These are phyloP conservation scores for Lyophyllum decastes DNA, from an alignment of 768 basidiomycete genomes.

Conservation along the genomic window DNA sequence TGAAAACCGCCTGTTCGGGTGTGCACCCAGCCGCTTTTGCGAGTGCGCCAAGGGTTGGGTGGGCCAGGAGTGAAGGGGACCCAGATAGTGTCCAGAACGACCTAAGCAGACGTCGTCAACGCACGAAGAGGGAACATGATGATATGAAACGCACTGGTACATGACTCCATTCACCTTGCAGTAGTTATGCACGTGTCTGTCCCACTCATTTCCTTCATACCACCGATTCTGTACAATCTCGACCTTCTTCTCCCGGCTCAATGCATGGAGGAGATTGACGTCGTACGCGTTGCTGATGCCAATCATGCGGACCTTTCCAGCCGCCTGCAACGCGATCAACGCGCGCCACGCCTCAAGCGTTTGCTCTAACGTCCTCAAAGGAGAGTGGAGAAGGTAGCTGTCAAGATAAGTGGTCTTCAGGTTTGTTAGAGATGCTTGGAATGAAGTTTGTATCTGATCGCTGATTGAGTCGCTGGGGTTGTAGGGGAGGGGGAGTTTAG, in stretches of 20 bases:
- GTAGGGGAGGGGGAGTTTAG: constrained; percentile 72
- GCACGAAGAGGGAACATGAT: neutral
- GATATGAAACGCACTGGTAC: constrained; percentile 59
- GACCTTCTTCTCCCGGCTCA: constrained; percentile 56
- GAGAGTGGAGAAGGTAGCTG: constrained; percentile 79
- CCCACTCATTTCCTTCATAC: constrained; percentile 82
- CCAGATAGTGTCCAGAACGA: constrained; percentile 89
- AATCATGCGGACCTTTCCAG: constrained; percentile 62
- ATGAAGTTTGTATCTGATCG: constrained; percentile 64
- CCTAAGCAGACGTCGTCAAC: constrained; percentile 34
- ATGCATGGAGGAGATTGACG: constrained; percentile 48
- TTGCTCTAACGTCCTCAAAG: constrained; percentile 54
- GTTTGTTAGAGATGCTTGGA: constrained; percentile 64
- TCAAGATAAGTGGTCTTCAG: constrained; percentile 76
- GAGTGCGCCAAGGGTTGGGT: constrained; percentile 46
- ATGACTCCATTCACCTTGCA: constrained; percentile 64
- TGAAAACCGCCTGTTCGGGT: constrained; percentile 67
- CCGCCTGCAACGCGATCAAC: constrained; percentile 62
- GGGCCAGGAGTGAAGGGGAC: constrained; percentile 61
- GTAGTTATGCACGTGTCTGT: constrained; percentile 60
- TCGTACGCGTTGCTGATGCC: constrained; percentile 84
- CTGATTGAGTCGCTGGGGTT: constrained; percentile 51
- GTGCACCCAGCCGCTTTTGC: constrained; percentile 52
- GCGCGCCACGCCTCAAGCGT: constrained; percentile 73
- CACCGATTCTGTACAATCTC: constrained; percentile 85